Evolutionary conservation across 352 stramenopile species (phyloP).

Genomic region (Phytophthora pinifolia): DNA sequence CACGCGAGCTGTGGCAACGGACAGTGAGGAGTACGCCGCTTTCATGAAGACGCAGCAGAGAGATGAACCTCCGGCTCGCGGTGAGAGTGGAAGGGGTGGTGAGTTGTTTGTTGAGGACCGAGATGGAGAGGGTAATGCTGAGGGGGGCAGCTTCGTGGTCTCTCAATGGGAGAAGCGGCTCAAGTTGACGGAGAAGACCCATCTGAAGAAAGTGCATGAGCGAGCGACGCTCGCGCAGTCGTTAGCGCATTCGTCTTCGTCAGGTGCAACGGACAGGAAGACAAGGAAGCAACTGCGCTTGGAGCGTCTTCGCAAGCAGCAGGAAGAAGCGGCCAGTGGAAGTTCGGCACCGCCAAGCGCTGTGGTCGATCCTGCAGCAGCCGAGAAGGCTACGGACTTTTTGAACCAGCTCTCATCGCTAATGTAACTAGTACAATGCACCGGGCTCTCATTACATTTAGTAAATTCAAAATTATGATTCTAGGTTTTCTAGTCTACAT

Average conservation of each 20-base stretch:
- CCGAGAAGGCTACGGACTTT: slow-evolving; percentile 59
- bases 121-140: slow-evolving; percentile 10
- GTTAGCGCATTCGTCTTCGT: slow-evolving; percentile 17
- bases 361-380: slow-evolving; percentile 32
- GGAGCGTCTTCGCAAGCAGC: slow-evolving; percentile 56
- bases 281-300: slow-evolving; percentile 66
- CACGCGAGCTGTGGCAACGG: slow-evolving; percentile 36
- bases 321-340: slow-evolving; percentile 10
- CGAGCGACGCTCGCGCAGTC: slow-evolving; percentile 47
- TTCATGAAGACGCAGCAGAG: slow-evolving; percentile 24
- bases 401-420: slow-evolving; percentile 52
- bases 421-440: slow-evolving; percentile 29
- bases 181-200: slow-evolving; percentile 58
- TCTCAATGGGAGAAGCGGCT: slow-evolving; percentile 84
- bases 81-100: background rate
- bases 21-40: slow-evolving; percentile 37
- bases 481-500: slow-evolving; percentile 19
- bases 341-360: slow-evolving; percentile 1
- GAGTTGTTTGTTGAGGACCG: slow-evolving; percentile 1
- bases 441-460: slow-evolving; percentile 3
- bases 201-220: slow-evolving; percentile 69
- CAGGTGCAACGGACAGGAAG: slow-evolving; percentile 34
- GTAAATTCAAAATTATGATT: background rate
- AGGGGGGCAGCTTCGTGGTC: slow-evolving; percentile 62
- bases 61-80: background rate